Base-by-base conservation (phyloP, 352 stramenopile genomes). In the Elongisporangium undulatum region DNA sequence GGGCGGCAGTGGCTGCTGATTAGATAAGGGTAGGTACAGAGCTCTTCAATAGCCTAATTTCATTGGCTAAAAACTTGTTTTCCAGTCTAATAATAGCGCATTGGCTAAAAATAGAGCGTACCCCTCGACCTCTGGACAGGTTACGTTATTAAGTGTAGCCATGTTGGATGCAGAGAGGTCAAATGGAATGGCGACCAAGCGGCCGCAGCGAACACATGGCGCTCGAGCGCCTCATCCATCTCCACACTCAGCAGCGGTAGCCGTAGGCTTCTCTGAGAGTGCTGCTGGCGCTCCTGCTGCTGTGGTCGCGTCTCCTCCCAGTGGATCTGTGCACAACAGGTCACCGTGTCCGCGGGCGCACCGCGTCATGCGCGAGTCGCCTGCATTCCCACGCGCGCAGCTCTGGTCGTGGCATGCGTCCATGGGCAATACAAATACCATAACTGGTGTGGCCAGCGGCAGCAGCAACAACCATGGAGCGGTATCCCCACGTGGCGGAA, bases 321-420 rank as follows among this genome's bases (percentile, higher is more conserved):
- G 1, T 5, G 17, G 15, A n/a, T 29, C 51, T 7, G 13, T 7
- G 6, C 23, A 22, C 52, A 21, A 13, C 49, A 61, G 34, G 22
- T 16, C 4, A 22, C 55, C n/a, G 20, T 71, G 63, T 0, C 59
- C 64, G 0, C 50, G 60, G 48, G 55, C 15, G n/a, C 55, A 49
- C 34, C 64, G 61, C 3, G 10, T 34, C 2, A 68, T 69, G 58
- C 72, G 68, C 8, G 62, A 64, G n/a, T 63, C 66, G 24, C 12
- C 34, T 39, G 13, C 62, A 0, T 89, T 90, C 64, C 77, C 79
- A 15, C 82, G 82, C 15, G 63, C 79, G 8, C 63, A 85, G 41
- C 69, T 91, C 15, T 91, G 79, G 82, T 66, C 60, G 16, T 91
- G 79, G 82, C 34, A 45, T 12, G 34, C 34, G 12, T 17, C 34